A percentile compares a stretch with the other conserved stretches of the same genome.
phyloP scores from a whole-genome alignment of 2,329 filamentous ascomycete species.

The Pestalotiopsis sp. region DNA sequence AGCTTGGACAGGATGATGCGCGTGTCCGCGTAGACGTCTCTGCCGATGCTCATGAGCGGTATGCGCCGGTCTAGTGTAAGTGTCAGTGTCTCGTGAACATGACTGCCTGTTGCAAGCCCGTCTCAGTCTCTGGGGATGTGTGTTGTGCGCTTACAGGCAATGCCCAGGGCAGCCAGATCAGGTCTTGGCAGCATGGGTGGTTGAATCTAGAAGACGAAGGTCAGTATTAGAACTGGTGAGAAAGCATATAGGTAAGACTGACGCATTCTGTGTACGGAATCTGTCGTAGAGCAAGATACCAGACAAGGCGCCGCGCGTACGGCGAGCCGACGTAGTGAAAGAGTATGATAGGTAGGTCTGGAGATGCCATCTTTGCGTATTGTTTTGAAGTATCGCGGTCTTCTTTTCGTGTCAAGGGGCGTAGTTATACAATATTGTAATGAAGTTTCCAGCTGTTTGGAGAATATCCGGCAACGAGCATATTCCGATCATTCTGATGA shows the following conservation, averaged over 20 bases:
- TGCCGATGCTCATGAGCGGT: slow-evolving; percentile 66
- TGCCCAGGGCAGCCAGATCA: slow-evolving; percentile 61
- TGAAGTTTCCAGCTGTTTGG: background rate
- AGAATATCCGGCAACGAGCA: background rate
- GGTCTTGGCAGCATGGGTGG: slow-evolving; percentile 67
- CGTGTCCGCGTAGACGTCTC: slow-evolving; percentile 71
- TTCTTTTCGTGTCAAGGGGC: background rate
- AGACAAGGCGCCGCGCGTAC: slow-evolving; percentile 63
- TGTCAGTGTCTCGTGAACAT: background rate
- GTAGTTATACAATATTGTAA: background rate
- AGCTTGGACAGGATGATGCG: slow-evolving; percentile 69
- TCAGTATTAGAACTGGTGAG: background rate
- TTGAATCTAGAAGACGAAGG: slow-evolving; percentile 56
- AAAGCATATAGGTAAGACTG: slow-evolving; percentile 33
- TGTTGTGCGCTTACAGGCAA: slow-evolving; percentile 42
- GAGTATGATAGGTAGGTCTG: slow-evolving; percentile 51
- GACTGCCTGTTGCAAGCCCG: background rate
- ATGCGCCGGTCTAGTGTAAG: slow-evolving; percentile 62
- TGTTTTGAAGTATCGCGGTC: background rate
- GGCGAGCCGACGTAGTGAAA: slow-evolving; percentile 71
- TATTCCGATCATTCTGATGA: background rate
- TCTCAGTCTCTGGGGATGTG: background rate
- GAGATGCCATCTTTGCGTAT: slow-evolving; percentile 10
- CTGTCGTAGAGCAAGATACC: slow-evolving; percentile 68
- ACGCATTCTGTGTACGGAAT: slow-evolving; percentile 72